Conservation (phyloP, 495 filamentous ascomycete genomes). For the Hypoxylon cercidicola region DNA sequence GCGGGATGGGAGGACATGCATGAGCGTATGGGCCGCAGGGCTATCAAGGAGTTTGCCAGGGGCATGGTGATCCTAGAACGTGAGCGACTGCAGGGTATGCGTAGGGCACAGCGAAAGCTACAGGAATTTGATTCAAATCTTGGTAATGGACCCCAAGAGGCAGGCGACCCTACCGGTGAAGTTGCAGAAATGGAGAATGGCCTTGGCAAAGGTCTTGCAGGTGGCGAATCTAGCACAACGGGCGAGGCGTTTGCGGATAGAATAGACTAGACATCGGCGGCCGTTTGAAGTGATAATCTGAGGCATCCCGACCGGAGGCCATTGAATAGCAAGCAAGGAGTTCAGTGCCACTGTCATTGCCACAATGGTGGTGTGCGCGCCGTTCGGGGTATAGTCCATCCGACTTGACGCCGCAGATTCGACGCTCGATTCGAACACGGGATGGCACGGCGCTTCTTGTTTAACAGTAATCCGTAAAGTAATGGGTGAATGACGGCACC, state of each 20-base stretch:
- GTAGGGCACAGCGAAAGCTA: conserved; percentile 73
- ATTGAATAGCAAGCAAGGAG: conserved; percentile 19
- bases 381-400: conserved; percentile 13
- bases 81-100: conserved; percentile 81
- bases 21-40: conserved; percentile 76
- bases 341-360: conserved; percentile 22
- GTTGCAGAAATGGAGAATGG: conserved; percentile 26
- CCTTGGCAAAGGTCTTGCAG: conserved; percentile 18
- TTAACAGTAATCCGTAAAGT: not conserved
- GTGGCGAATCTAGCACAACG: conserved; percentile 36
- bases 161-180: conserved; percentile 9
- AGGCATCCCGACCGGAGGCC: conserved; percentile 10
- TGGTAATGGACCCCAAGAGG: conserved; percentile 26
- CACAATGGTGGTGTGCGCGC: conserved; percentile 9
- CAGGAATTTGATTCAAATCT: conserved; percentile 35
- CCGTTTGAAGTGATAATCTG: conserved; percentile 15
- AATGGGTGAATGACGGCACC: conserved; percentile 1
- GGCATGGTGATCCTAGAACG: conserved; percentile 81
- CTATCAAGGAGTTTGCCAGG: conserved; percentile 78
- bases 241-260: conserved; percentile 41
- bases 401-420: conserved; percentile 9
- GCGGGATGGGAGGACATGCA: conserved; percentile 94
- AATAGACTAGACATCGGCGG: conserved; percentile 38
- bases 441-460: conserved; percentile 4
- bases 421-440: conserved; percentile 8